Evolutionary conservation across 257 asterid species (phyloP), one percentile per base, ranked within the genome.

Genomic region (Cinchona pubescens): DNA sequence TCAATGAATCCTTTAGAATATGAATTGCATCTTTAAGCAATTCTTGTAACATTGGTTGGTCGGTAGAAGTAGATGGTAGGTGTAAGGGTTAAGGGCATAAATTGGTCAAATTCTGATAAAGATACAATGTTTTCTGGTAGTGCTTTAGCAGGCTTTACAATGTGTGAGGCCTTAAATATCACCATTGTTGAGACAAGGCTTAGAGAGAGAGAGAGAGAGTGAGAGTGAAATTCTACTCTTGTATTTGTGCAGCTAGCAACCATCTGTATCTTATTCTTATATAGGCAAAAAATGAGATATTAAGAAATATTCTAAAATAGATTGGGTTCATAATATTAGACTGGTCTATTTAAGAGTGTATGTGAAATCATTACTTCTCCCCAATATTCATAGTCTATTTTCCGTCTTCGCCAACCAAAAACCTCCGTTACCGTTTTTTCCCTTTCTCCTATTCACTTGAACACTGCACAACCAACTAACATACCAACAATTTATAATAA

Each of bases 71-170:
- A 88, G 40, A 88, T 77, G 3, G 87, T 85, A 0, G 90, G 90
- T 0, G 87, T 76, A 77, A 85, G 90, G 2, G 88, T 76, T 45
- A 88, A 71, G 67, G 88, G 87, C 63, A 78, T 80, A 69, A 84
- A 76, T 71, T 88, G 90, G 74, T 90, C 96, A 51, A 83, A 81
- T 0, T 86, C 66, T 42, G 86, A 82, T 10, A 86, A 1, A 79
- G 76, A 77, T 84, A 88, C 75, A 35, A 58, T 56, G 49, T 66
- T 85, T 7, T 79, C 40, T 23, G 90, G 91, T 25, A 85, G 80
- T 12, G 82, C 76, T 76, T 84, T 85, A 27, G 89, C 84, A 48
- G 96, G 93, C 69, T 81, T 81, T 23, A 88, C 93, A 16, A 80
- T 61, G 78, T 86, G 85, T 16, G 89, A 83, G 5, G 86, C 90